Evolutionary conservation across 73 alveolate genomes (phyloP), one percentile per base, ranked within the genome.

Genomic region (Paramecium primaurelia): DNA sequence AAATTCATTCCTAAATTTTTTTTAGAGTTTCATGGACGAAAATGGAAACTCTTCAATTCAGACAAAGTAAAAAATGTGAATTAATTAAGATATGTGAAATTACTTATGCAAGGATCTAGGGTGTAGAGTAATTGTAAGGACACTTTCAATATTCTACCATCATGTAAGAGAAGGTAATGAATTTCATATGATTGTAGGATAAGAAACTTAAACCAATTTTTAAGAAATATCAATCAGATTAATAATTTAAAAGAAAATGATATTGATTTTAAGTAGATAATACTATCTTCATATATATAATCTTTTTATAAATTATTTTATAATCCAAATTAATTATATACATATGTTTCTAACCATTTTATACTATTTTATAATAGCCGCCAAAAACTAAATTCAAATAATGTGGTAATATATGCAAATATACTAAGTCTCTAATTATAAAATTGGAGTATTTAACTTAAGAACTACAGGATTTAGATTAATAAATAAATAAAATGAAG

Each of bases 91-190:
- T 95, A 37, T 95, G 99, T 77, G 95, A 96, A 88, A 88, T 97
- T 11, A 86, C 97, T 47, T 97, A 94, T 95, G 99, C 98, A 22
- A 96, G 96, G 93, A 94, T 95, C 75, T 95, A 97, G 92, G 99
- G 99, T 36, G 96, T 92, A 22, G 98, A 95, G 26, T 40, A 73
- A 47, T 89, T 95, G 16, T 54, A 84, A 42, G 51, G 86, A 36
- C 98, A 95, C 84, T 95, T 95, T 92, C 45, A 86, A 87, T 86
- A 92, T 9, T 95, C 98, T 4, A 86, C 93, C 37, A 93, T 95
- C 40, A 92, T 93, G 95, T 75, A 73, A 26, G 84, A 89, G 42
- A 89, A 89, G 37, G 94, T 89, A 89, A n/a, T 73, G 1, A 73
- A 36, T 20, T 1, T 6, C 51, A n/a, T 54, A n/a, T 7, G 54